Conservation (phyloP, 1,284 basidiomycete species). For the Amylostereum areolatum region DNA sequence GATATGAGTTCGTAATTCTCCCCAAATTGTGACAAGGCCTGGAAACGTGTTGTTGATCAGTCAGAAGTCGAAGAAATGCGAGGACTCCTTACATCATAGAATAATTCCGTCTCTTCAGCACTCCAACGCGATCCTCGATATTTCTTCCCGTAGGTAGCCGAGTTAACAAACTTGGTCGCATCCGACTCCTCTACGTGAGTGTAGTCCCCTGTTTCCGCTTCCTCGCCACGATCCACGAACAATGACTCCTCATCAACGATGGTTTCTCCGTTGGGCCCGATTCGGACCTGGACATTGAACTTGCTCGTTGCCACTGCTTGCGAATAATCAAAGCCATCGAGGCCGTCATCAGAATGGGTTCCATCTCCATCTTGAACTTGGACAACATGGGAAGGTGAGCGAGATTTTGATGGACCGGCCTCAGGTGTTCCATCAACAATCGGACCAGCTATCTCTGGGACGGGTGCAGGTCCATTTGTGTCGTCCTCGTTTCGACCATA, state of each 20-base stretch:
- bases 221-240: constrained; percentile 62
- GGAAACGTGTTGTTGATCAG: constrained; percentile 1
- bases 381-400: not conserved
- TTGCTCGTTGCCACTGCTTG: constrained; percentile 57
- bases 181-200: constrained; percentile 83
- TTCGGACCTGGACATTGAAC: constrained; percentile 76
- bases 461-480: constrained; percentile 21
- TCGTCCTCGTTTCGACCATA: constrained; percentile 50
- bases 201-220: constrained; percentile 61
- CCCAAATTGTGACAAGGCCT: constrained; percentile 84
- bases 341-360: constrained; percentile 27
- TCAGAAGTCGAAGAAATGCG: constrained; percentile 7
- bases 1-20: constrained; percentile 92
- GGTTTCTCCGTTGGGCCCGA: constrained; percentile 76
- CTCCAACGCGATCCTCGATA: constrained; percentile 78
- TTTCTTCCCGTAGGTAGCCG: constrained; percentile 74
- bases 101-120: constrained; percentile 79
- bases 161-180: constrained; percentile 78
- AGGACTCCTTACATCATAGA: constrained; percentile 64
- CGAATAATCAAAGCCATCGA: constrained; percentile 60
- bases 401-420: constrained; percentile 2
- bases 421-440: not conserved
- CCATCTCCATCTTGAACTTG: constrained; percentile 2
- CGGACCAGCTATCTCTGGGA: constrained; percentile 11
- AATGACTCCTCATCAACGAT: constrained; percentile 78